phyloP scores from a whole-genome alignment of 805 yeast species.

The Metschnikowia hibisci region DNA sequence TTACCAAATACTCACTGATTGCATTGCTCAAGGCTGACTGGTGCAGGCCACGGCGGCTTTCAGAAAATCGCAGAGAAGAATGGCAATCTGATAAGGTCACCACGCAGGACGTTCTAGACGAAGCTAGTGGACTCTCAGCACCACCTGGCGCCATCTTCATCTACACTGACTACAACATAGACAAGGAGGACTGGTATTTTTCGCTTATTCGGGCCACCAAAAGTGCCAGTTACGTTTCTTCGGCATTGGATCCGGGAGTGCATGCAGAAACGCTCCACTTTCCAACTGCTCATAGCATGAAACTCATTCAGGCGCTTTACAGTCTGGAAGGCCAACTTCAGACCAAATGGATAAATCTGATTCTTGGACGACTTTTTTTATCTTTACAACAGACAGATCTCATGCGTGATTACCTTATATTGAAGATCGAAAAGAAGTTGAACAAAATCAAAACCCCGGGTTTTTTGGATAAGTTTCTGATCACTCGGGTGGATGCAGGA shows the following conservation, averaged over 20 bases:
- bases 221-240: conserved; percentile 18
- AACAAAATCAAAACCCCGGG: conserved; percentile 82
- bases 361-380: conserved; percentile 78
- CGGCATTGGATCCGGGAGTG: conserved; percentile 42
- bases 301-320: conserved; percentile 70
- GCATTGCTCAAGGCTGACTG: conserved; percentile 56
- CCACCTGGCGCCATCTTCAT: conserved; percentile 51
- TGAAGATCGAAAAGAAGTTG: conserved; percentile 65
- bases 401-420: conserved; percentile 54
- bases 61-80: conserved; percentile 17
- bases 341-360: conserved; percentile 87
- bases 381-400: conserved; percentile 68
- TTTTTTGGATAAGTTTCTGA: conserved; percentile 76
- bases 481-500: conserved; percentile 72
- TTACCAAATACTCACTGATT: conserved; percentile 75
- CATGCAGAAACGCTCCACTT: conserved; percentile 74
- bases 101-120: conserved; percentile 24
- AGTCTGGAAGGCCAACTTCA: conserved; percentile 80
- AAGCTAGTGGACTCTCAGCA: conserved; percentile 21
- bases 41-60: conserved; percentile 20
- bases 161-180: conserved; percentile 71
- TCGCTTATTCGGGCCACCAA: conserved; percentile 76
- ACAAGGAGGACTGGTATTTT: conserved; percentile 93
- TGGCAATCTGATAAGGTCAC: conserved; percentile 18
- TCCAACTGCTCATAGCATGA: conserved; percentile 65